Evolutionary conservation across 2,329 filamentous ascomycete genomes (phyloP), one percentile per base, ranked within the genome.

Genomic region (Aspergillus sp.): DNA sequence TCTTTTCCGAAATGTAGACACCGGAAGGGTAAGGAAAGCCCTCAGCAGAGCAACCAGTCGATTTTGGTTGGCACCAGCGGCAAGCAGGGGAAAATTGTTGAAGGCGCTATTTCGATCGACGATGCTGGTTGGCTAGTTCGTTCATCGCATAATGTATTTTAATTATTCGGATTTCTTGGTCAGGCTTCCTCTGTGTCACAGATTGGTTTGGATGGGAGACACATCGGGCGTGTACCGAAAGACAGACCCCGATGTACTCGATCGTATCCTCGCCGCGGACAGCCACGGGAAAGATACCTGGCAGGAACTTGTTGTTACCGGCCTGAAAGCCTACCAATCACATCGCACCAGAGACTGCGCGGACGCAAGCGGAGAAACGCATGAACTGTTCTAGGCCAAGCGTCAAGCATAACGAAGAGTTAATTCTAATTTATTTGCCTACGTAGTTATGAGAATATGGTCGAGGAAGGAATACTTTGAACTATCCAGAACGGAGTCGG

Each of bases 31-130:
- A 61, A 62, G 49, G 53, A 36, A 54, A 58, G 38, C 48, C 48
- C 30, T 30, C 39, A 30, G n/a, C 23, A 42, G 27, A 54, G 23
- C 38, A 38, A 38, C 15, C 50, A 55, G 62, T 48, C 23, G 63
- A 63, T 64, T 64, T 64, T 66, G 62, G 63, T 64, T 67, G 64
- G 62, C 63, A 66, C 62, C 62, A 66, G 63, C 63, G 61, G 62
- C 60, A 67, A 67, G 63, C 63, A 64, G 63, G 62, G 63, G 64
- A 58, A 66, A 64, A 61, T 54, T 23, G 58, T 57, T 50, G 59
- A 64, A 61, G 60, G 57, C 57, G 56, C 56, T 58, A 51, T 65
- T 59, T 59, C 61, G 65, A 60, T 36, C 53, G 49, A 42, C 57
- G 49, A 25, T 52, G 51, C 57, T 59, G 57, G 57, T 65, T 62